Conservation (phyloP, 495 filamentous ascomycete genomes). For the Letharia lupina region DNA sequence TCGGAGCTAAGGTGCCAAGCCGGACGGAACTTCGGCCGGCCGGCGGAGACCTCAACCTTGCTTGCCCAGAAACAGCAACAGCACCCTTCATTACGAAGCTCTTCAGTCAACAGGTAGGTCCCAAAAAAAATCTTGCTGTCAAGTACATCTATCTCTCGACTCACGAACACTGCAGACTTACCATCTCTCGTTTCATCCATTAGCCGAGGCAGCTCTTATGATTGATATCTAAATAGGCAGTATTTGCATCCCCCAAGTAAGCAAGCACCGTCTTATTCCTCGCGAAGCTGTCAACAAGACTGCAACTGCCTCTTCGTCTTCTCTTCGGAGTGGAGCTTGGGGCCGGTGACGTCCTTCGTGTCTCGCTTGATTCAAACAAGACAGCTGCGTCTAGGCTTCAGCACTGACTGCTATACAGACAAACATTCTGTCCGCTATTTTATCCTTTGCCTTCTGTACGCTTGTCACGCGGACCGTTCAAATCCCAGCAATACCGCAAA, state of each 20-base stretch:
- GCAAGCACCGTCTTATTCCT: constrained; percentile 8
- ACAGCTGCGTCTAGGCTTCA: not conserved
- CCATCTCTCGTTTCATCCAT: not conserved
- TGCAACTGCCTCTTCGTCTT: not conserved
- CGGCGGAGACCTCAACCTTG: not conserved
- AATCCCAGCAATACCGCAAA: constrained; percentile 60
- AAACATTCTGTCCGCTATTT: not conserved
- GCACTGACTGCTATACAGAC: not conserved
- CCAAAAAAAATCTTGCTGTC: not conserved
- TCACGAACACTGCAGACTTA: not conserved
- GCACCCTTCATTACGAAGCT: constrained; percentile 2
- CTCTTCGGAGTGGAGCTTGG: no score
- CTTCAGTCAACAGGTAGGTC: not conserved
- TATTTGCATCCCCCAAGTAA: constrained; percentile 11
- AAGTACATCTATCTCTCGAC: constrained; percentile 7
- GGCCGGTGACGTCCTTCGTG: not conserved
- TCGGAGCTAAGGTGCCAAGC: not conserved
- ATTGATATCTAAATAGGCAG: constrained; percentile 9
- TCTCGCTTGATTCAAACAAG: not conserved
- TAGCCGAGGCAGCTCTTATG: constrained; percentile 6
- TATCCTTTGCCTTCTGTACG: not conserved
- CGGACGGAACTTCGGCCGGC: constrained; percentile 1
- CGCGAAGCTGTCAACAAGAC: not conserved
- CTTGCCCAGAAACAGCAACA: not conserved
- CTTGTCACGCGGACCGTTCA: not conserved